Evolutionary conservation across 805 yeast species (phyloP).

Genomic region (Metschnikowia similis): DNA sequence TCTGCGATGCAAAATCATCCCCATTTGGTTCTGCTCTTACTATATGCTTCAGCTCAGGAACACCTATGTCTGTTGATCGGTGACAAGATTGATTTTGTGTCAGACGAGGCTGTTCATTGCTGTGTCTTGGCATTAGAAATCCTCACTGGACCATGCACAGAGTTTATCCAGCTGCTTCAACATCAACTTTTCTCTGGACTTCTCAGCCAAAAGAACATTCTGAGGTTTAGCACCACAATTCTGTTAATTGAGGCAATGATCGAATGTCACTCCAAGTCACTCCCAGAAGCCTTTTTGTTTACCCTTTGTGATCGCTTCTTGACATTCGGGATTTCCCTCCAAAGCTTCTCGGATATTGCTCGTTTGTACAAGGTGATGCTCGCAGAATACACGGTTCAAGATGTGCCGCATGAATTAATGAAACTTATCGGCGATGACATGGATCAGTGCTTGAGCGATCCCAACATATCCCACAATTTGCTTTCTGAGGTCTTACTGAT

Average conservation of each 20-base stretch:
- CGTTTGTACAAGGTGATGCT: conserved; percentile 25
- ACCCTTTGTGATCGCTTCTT: conserved; percentile 16
- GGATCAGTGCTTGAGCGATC: conserved; percentile 19
- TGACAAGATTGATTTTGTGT: conserved; percentile 48
- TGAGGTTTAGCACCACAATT: conserved; percentile 22
- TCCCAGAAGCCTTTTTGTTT: conserved; percentile 17
- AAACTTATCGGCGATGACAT: conserved; percentile 23
- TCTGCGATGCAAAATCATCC: conserved; percentile 39
- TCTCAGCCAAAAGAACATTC: conserved; percentile 17
- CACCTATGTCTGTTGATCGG: conserved; percentile 29
- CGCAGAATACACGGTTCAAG: conserved; percentile 11
- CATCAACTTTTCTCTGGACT: conserved; percentile 25
- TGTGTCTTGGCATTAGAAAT: neutral
- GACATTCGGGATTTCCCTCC: conserved; percentile 18
- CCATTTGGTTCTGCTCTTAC: conserved; percentile 28
- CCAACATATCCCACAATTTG: conserved; percentile 24
- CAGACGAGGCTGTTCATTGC: conserved; percentile 39
- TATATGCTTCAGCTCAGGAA: conserved; percentile 24
- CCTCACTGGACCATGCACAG: conserved; percentile 31
- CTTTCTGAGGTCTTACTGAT: conserved; percentile 27
- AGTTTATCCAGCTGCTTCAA: conserved; percentile 29
- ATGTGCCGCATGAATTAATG: conserved; percentile 18
- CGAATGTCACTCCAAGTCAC: conserved; percentile 12
- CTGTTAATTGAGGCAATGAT: conserved; percentile 28
- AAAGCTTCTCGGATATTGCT: conserved; percentile 24